Evolutionary conservation across 441 rosid genomes (phyloP), one percentile per base, ranked within the genome.

Genomic region (Erodium moschatum): DNA sequence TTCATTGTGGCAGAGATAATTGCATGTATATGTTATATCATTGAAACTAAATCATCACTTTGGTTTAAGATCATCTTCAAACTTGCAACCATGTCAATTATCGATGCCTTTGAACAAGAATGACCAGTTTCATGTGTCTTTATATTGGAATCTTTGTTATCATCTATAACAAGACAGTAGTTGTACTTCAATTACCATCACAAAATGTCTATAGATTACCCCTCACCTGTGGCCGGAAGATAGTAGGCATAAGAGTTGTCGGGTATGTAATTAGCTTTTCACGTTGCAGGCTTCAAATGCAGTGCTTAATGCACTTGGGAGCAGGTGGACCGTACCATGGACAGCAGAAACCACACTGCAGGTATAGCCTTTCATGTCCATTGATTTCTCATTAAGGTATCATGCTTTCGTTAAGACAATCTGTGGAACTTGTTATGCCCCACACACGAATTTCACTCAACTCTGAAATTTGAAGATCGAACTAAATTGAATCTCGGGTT

Each of bases 261-360:
- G 21, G 11, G 12, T 7, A 16, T 18, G 62, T 56, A 20, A 8
- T 18, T 16, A 33, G 24, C 27, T 18, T 56, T 20, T 6, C 21
- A 16, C 16, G 27, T 19, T 56, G 63, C 29, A 56, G 63, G 63
- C 27, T 56, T 19, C 63, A 56, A 21, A 56, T 18, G 63, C 27
- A 56, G 63, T 56, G 63, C 10, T 56, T 10, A 56, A 56, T 27
- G 63, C 63, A 56, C 7, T 10, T 19, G 63, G 63, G 27, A 56
- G 63, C 63, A 24, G 27, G 63, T 56, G 63, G 63, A 56, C 63
- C 6, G 63, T 56, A 19, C 63, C 63, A 56, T 56, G 63, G 63
- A 56, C 63, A 18, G 29, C 63, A 56, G 63, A 56, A 56, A 56
- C 63, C 63, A 56, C 16, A 56, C 5, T 56, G 63, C 24, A 56